Conservation (phyloP, 2,329 filamentous ascomycete genomes). For the Cordyceps javanica region DNA sequence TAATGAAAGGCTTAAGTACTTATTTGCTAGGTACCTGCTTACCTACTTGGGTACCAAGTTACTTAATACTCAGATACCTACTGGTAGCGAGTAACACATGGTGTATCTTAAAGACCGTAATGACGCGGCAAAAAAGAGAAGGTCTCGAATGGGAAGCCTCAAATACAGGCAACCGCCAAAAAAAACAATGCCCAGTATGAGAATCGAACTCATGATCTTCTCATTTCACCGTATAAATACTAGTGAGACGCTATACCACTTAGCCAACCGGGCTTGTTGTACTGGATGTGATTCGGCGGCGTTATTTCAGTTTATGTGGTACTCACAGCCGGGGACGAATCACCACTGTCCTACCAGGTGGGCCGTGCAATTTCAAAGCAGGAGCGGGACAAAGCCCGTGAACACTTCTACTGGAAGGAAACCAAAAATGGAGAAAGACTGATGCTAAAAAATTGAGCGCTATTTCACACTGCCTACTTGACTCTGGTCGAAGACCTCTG, state of each 20-base stretch:
- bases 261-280: slow-evolving; percentile 22
- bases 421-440: not conserved
- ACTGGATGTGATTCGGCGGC: not conserved
- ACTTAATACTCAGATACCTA: no score
- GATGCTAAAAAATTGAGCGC: not conserved
- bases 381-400: not conserved
- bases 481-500: no score
- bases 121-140: no score
- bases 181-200: slow-evolving; percentile 20
- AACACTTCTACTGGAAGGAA: not conserved
- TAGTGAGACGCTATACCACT: slow-evolving; percentile 28
- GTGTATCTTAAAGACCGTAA: no score
- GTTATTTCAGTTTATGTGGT: slow-evolving; percentile 5
- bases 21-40: no score
- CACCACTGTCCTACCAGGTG: not conserved
- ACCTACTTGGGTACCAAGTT: no score
- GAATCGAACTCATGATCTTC: slow-evolving; percentile 27
- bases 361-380: not conserved
- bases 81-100: no score
- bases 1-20: no score
- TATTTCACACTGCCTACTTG: not conserved
- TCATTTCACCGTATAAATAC: slow-evolving; percentile 21
- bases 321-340: not conserved
- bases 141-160: no score
- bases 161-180: not conserved